Percentiles rank a stretch among this genome's conserved stretches.
These are phyloP conservation scores for Elsinoe ampelina DNA, from an alignment of 2,329 filamentous ascomycete genomes.

Conservation along the genomic window DNA sequence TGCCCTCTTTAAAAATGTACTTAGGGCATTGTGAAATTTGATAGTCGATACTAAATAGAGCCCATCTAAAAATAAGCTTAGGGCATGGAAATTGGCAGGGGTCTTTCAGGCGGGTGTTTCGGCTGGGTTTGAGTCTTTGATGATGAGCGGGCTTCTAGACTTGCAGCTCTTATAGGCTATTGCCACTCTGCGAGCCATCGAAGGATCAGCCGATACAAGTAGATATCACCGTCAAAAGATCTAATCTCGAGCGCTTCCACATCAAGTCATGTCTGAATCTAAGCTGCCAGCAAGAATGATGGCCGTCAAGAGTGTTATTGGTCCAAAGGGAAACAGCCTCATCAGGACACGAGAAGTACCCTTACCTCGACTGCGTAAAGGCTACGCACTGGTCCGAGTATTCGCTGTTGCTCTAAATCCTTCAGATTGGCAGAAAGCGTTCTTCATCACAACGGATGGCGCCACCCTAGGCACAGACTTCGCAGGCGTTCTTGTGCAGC, in stretches of 20 bases:
- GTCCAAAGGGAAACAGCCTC: background rate
- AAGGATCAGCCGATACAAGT: background rate
- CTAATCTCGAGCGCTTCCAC: background rate
- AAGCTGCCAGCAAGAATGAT: background rate
- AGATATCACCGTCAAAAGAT: background rate
- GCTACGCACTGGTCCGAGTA: background rate
- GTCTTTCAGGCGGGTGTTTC: too few relatives aligned
- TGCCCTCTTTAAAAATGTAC: background rate
- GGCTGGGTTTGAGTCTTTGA: too few relatives aligned
- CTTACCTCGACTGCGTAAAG: background rate
- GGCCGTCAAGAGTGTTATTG: background rate
- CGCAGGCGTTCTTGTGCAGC: background rate
- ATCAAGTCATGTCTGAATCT: background rate
- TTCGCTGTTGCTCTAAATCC: background rate
- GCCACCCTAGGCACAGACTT: background rate
- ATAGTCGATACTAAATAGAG: background rate
- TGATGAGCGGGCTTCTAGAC: background rate
- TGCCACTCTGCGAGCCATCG: background rate
- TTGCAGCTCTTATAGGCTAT: background rate
- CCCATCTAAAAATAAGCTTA: too few relatives aligned
- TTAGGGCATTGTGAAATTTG: background rate
- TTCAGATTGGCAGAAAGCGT: background rate
- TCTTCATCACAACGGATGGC: background rate
- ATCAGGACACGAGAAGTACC: background rate
- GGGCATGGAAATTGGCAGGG: too few relatives aligned